phyloP scores from a whole-genome alignment of 2,329 filamentous ascomycete species.

The Cordyceps farinosa region DNA sequence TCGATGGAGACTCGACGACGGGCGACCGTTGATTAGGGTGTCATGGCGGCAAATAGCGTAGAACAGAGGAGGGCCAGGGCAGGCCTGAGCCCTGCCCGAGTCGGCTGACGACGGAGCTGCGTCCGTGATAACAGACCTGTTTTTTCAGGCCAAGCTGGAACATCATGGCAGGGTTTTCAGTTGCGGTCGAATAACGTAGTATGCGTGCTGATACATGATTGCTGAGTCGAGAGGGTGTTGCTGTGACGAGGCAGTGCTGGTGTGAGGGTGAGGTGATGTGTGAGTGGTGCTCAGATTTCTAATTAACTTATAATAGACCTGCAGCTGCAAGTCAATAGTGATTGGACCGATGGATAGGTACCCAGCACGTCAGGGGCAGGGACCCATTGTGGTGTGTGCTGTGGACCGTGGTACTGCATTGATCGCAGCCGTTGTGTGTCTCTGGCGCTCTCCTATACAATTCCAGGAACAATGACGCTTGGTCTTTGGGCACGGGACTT shows the following conservation, averaged over 20 bases:
- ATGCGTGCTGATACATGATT: neutral
- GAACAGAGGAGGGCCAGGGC: neutral
- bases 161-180: neutral
- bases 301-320: neutral
- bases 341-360: neutral
- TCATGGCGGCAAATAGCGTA: constrained; percentile 6
- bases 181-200: neutral
- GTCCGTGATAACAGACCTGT: neutral
- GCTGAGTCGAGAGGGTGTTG: neutral
- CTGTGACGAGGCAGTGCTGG: neutral
- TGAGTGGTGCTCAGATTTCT: constrained; percentile 7
- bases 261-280: neutral
- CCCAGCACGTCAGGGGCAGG: neutral
- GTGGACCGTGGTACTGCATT: neutral
- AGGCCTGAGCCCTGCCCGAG: neutral
- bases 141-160: neutral
- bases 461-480: too few species aligned
- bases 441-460: too few species aligned
- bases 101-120: neutral
- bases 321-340: neutral
- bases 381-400: neutral
- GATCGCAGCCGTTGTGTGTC: neutral
- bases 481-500: too few species aligned
- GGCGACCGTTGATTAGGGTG: constrained; percentile 4
- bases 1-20: neutral